Evolutionary conservation across 208 protist genomes (phyloP), one percentile per base, ranked within the genome.

Genomic region (Tritrichomonas musculus): DNA sequence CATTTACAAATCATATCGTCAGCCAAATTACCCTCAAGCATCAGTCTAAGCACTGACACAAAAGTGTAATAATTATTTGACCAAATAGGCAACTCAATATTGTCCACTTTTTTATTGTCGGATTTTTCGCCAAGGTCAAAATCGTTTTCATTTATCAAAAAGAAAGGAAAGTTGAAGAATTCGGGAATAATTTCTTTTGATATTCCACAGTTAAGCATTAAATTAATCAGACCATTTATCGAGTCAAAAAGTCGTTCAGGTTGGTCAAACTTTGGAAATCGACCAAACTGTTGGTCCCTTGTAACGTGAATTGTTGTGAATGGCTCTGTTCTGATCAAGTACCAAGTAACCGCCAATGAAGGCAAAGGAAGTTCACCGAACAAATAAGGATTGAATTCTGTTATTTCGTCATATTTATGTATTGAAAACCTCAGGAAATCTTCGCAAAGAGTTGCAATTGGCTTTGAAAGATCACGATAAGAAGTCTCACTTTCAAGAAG

Each of bases 1-100:
- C 98, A 99, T 53, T 98, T 93, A 94, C 98, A 96, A 88, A 99
- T 94, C 82, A 97, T 94, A 20, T 69, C 84, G 22, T 96, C 97
- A 8, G 99, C 98, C 55, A 94, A 92, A 22, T 93, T 88, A 39
- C 25, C 39, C 75, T 96, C 95, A 0, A 96, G 75, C 5, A 95
- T 95, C 14, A 49, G 9, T 30, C 95, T 77, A n/a, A 94, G 47
- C 11, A 92, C 94, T 33, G 27, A 4, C 4, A 96, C 72, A 72
- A 96, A 96, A 8, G 94, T 57, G 0, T 75, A 57, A 20, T 69
- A 25, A 55, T 41, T 72, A 27, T 66, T 44, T 0, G 94, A 94
- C 95, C 95, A 96, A 25, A 25, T 49, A 0, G 95, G 95, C 27
- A 96, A 92, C 33, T n/a, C 0, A 13, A 96, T 95, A 57, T 94